Evolutionary conservation across 108 stramenopile genomes (phyloP), one percentile per base, ranked within the genome.

Genomic region (Skeletonema tropicum): DNA sequence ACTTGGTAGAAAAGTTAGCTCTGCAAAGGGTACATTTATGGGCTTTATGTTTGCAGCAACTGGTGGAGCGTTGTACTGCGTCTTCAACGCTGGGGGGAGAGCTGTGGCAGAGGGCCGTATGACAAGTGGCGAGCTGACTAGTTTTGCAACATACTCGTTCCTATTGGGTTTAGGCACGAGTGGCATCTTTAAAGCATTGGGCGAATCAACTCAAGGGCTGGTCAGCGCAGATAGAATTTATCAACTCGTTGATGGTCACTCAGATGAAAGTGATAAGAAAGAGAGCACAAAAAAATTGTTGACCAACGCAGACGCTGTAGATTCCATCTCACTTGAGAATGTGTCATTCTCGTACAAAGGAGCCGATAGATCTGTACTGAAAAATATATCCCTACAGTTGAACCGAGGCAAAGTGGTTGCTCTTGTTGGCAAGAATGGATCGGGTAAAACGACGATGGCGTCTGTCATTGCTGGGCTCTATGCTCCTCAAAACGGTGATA

Each of bases 391-490:
- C 12, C 68, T 99, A 15, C 41, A 63, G 26, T 73, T 98, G 13
- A 60, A 75, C 32, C 73, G 94, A 9, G 97, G 97, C 23, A 75
- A 92, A 35, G 90, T 96, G 57, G 83, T 97, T 21, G 98, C 96
- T 1, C 59, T 99, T 25, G 92, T 95, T 3, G 99, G 99, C 14
- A 80, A 90, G 25, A 96, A 93, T 76, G 99, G 99, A 4, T 79
- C 80, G 19, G 99, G 99, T 23, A 99, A 98, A 72, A 84, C 86
- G 11, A 97, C 97, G 9, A 36, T 97, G 31, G 88, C 90, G 8
- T 85, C 84, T 12, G 67, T 99, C 6, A 75, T 99, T 64, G 86
- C 90, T n/a, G 96, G 97, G 14, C 80, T 99, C 57, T 97, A 97
- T 73, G 52, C 71, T 32, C 94, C 97, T 7, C 42, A 64, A 32